These are phyloP conservation scores for Cercospora brassicicola DNA, from an alignment of 2,329 filamentous ascomycete species.

Conservation along the genomic window DNA sequence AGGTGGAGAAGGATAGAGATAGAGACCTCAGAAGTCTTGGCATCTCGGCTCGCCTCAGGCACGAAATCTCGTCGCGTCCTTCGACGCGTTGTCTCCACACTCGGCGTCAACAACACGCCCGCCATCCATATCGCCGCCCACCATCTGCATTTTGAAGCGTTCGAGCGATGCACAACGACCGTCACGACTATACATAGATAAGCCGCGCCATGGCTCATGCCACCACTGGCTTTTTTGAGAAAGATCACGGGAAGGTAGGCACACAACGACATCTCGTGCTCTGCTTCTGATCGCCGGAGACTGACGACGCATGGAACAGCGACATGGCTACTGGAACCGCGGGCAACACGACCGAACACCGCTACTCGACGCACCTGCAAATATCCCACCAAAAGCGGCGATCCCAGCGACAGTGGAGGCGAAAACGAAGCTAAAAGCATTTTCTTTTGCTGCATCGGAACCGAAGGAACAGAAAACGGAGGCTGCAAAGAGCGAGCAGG, in stretches of 20 bases:
- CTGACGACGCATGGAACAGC: conserved; percentile 14
- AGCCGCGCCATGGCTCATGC: neutral
- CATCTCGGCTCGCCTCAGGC: neutral
- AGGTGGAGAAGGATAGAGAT: too few relatives aligned
- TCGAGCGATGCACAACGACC: neutral
- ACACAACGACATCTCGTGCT: neutral
- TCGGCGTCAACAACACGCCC: conserved; percentile 1
- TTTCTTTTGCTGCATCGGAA: conserved; percentile 48
- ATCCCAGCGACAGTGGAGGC: conserved; percentile 55
- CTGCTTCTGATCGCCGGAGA: neutral
- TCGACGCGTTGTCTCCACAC: neutral
- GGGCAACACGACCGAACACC: conserved; percentile 21
- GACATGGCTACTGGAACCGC: conserved; percentile 32
- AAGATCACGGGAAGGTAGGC: neutral
- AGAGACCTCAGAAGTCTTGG: neutral
- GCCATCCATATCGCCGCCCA: neutral
- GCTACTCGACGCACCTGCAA: conserved; percentile 28
- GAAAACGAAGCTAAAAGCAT: conserved; percentile 57
- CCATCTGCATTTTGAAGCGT: neutral
- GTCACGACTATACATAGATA: neutral
- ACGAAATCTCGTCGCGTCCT: neutral
- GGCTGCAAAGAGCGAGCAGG: conserved; percentile 2
- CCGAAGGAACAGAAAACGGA: conserved; percentile 44
- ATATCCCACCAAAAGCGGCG: conserved; percentile 41
- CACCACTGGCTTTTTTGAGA: conserved; percentile 1